Base-by-base conservation (phyloP, 805 yeast genomes). In the Yarrowia alimentaria region DNA sequence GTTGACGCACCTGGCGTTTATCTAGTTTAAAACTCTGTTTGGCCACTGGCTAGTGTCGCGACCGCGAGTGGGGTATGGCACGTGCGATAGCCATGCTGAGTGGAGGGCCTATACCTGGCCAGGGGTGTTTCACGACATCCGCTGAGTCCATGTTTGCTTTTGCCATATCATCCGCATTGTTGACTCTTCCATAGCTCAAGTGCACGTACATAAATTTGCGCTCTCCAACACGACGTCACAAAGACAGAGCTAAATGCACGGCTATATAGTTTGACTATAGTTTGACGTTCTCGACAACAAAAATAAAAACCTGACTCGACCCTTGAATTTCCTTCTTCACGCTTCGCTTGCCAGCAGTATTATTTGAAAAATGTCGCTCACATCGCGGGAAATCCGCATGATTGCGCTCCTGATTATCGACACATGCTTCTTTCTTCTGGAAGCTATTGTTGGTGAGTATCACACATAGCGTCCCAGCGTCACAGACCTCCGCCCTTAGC, bases 401-500 rank as follows among this genome's bases (percentile, higher is more conserved):
- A 65, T 79, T 14, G 66, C 91, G 11, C 74, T 91, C 53, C 72
- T 91, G 65, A 77, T 68, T 38, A 70, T 91, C 26, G 98, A 93
- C 66, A 78, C 93, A 3, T 64, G 77, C 1, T 91, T 91, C 71
- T 91, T 93, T 75, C 71, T 93, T 26, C 60, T 91, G 55, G 99
- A 91, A 65, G 81, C 89, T 48, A 79, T 80, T 51, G 78, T 87
- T 28, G 45, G 45, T 96, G 96, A 60, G 42, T 16, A 59, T 12
- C 4, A 8, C 18, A 16, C 25, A 33, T 3, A n/a, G n/a, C n/a
- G n/a, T n/a, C n/a, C n/a, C n/a, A n/a, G n/a, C n/a, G n/a, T n/a
- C n/a, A n/a, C n/a, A n/a, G n/a, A n/a, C n/a, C n/a, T n/a, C n/a
- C n/a, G n/a, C n/a, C n/a, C n/a, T n/a, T n/a, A n/a, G n/a, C n/a